phyloP scores from a whole-genome alignment of 768 basidiomycete species.

The Clathrus columnatus region DNA sequence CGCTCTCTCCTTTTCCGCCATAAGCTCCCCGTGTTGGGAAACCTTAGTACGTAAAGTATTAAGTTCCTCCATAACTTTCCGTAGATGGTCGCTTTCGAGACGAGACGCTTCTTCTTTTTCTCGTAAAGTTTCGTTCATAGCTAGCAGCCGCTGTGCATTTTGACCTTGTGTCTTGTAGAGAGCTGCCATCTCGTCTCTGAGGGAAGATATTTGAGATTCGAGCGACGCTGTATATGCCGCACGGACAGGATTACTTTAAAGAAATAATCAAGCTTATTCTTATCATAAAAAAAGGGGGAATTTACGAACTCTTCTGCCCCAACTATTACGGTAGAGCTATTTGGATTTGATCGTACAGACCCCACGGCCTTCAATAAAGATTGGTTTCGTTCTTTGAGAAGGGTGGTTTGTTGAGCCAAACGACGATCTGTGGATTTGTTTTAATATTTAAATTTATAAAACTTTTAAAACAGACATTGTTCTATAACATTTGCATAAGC shows the following conservation, averaged over 20 bases:
- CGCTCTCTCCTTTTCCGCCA: conserved; percentile 82
- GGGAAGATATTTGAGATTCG: conserved; percentile 85
- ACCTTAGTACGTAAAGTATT: conserved; percentile 63
- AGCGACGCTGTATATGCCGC: conserved; percentile 86
- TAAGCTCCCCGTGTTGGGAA: conserved; percentile 74
- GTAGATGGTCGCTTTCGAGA: conserved; percentile 69
- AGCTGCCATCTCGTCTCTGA: conserved; percentile 87
- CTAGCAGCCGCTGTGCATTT: conserved; percentile 85
- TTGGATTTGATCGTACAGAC: conserved; percentile 55
- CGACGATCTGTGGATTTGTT: conserved; percentile 57
- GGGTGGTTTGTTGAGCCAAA: conserved; percentile 84
- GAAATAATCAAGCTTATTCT: background rate
- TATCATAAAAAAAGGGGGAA: background rate
- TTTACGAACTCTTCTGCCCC: conserved; percentile 62
- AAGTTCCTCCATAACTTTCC: conserved; percentile 72
- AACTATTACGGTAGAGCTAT: conserved; percentile 52
- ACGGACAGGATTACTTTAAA: conserved; percentile 66
- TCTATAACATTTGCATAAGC: conserved; percentile 81
- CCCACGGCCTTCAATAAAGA: conserved; percentile 79
- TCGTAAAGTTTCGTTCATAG: conserved; percentile 91
- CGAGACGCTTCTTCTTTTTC: conserved; percentile 87
- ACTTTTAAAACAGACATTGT: conserved; percentile 57
- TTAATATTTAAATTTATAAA: conserved; percentile 7
- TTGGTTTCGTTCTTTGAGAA: conserved; percentile 87
- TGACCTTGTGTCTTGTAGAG: conserved; percentile 96